Conservation (phyloP, 768 basidiomycete species). For the Pholiota conissans region DNA sequence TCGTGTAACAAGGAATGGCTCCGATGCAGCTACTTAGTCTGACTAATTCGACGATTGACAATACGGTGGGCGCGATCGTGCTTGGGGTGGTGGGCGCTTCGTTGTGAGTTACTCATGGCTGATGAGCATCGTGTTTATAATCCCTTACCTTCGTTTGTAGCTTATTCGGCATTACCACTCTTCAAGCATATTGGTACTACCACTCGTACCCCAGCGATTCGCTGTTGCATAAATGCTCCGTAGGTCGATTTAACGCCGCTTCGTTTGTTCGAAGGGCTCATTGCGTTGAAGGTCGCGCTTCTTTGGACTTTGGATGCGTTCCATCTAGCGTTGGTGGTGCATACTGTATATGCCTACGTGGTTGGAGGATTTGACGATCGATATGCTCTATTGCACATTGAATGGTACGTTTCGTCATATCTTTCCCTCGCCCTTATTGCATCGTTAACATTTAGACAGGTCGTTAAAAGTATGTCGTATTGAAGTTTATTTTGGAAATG, state of each 20-base stretch:
- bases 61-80: constrained; percentile 38
- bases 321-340: constrained; percentile 13
- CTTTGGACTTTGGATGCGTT: constrained; percentile 12
- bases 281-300: constrained; percentile 5
- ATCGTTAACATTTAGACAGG: neutral
- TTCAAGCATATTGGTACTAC: constrained; percentile 42
- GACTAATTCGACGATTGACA: constrained; percentile 32
- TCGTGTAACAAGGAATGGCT: too few relatives aligned
- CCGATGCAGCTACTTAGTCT: constrained; percentile 23
- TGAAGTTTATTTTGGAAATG: too few relatives aligned
- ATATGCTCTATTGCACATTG: neutral
- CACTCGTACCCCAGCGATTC: constrained; percentile 37
- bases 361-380: constrained; percentile 10
- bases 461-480: neutral
- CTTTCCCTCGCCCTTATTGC: neutral
- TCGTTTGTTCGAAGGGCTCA: neutral
- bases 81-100: constrained; percentile 34
- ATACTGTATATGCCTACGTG: constrained; percentile 15
- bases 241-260: constrained; percentile 10
- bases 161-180: constrained; percentile 38
- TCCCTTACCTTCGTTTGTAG: constrained; percentile 17
- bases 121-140: neutral
- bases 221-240: constrained; percentile 29
- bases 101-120: constrained; percentile 24
- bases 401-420: constrained; percentile 4